A percentile compares a stretch with the other conserved stretches of the same genome.
Conservation (phyloP, 1,139 yeast genomes). For the Debaryomycetaceae sp. region DNA sequence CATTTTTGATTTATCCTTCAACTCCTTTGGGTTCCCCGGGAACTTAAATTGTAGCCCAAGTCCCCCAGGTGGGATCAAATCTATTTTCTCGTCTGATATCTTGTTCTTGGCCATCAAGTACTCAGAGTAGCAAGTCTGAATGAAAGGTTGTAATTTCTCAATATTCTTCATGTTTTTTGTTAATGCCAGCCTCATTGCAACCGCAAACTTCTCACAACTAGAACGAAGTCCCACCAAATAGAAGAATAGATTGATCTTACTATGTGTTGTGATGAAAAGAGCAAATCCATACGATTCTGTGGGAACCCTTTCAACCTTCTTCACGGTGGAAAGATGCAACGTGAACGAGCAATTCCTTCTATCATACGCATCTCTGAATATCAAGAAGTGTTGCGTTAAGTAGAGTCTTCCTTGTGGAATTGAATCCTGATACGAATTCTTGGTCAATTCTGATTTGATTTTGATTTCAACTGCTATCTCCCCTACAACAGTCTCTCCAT, state of each 20-base stretch:
- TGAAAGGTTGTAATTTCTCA: constrained; percentile 60
- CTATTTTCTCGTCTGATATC: constrained; percentile 40
- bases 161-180: constrained; percentile 63
- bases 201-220: constrained; percentile 78
- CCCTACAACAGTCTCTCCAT: constrained; percentile 59
- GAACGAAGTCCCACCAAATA: constrained; percentile 79
- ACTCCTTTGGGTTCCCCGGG: constrained; percentile 82
- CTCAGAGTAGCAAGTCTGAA: constrained; percentile 79
- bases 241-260: constrained; percentile 59
- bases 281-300: constrained; percentile 78
- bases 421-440: constrained; percentile 24
- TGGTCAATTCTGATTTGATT: constrained; percentile 36
- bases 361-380: constrained; percentile 72
- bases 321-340: constrained; percentile 72
- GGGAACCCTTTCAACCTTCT: constrained; percentile 83
- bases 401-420: constrained; percentile 58
- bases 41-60: constrained; percentile 77
- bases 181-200: constrained; percentile 57
- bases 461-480: constrained; percentile 71
- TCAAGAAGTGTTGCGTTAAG: constrained; percentile 70
- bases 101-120: constrained; percentile 67
- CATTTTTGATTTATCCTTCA: constrained; percentile 80
- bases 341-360: constrained; percentile 63
- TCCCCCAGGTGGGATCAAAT: constrained; percentile 74
- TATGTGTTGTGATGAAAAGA: constrained; percentile 64